phyloP scores from a whole-genome alignment of 805 yeast species.

The Saturnispora sekii region DNA sequence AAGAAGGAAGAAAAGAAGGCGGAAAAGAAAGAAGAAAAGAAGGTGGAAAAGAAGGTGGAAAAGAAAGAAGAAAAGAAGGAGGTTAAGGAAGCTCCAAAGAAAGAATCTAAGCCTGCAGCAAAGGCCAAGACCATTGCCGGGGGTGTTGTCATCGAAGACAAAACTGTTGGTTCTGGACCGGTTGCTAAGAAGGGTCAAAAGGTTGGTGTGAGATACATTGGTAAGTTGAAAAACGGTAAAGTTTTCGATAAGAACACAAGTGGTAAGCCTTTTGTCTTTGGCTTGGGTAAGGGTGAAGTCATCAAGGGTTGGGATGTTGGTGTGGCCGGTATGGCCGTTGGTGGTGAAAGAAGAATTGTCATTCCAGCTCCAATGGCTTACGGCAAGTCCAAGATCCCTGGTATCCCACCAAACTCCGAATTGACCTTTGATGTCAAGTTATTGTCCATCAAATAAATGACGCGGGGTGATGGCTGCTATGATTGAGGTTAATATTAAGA shows the following conservation, averaged over 20 bases:
- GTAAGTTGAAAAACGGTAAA: conserved; percentile 93
- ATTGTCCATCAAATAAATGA: conserved; percentile 66
- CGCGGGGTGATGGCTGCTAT: background rate
- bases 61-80: conserved; percentile 19
- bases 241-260: conserved; percentile 94
- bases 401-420: conserved; percentile 96
- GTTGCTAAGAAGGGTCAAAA: conserved; percentile 79
- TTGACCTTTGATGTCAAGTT: conserved; percentile 93
- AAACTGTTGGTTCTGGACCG: conserved; percentile 80
- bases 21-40: conserved; percentile 21
- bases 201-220: conserved; percentile 95
- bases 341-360: conserved; percentile 96
- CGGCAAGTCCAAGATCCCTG: conserved; percentile 90
- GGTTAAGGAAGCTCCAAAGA: conserved; percentile 18
- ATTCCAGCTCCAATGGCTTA: conserved; percentile 96
- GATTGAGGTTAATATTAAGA: background rate
- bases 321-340: conserved; percentile 96
- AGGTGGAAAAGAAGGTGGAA: conserved; percentile 19
- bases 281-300: conserved; percentile 94
- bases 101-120: conserved; percentile 25
- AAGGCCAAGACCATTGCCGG: conserved; percentile 79
- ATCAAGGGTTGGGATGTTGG: conserved; percentile 99
- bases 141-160: conserved; percentile 90
- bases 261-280: conserved; percentile 91
- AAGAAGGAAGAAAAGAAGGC: conserved; percentile 9